A percentile compares a stretch with the other conserved stretches of the same genome.
Evolutionary conservation across 345 rosid genomes (phyloP).

Genomic region (Cardamine occulta): DNA sequence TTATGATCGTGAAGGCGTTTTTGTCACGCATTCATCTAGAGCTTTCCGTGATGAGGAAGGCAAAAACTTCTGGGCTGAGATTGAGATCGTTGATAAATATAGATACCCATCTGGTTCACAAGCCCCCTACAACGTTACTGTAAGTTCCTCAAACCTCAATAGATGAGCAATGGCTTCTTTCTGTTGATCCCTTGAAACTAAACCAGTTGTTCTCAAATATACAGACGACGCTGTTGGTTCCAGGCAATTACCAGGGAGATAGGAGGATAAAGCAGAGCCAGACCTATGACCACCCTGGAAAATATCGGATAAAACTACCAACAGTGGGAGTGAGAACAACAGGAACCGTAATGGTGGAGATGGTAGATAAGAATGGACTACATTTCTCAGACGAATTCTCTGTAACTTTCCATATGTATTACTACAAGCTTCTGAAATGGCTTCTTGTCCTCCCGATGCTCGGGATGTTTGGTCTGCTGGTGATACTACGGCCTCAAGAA

Average conservation of each 20-base stretch:
- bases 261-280: conserved; percentile 73
- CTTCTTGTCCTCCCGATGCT: conserved; percentile 96
- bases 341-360: conserved; percentile 92
- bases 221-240: conserved; percentile 91
- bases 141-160: conserved; percentile 48
- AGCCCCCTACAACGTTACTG: conserved; percentile 94
- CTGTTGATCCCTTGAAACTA: conserved; percentile 25
- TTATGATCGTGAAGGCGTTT: conserved; percentile 78
- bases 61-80: conserved; percentile 93
- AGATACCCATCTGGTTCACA: conserved; percentile 91
- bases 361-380: conserved; percentile 91
- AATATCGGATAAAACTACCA: conserved; percentile 77
- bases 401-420: conserved; percentile 95
- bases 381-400: conserved; percentile 97
- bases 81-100: conserved; percentile 86
- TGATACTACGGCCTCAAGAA: conserved; percentile 90
- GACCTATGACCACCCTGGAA: conserved; percentile 71
- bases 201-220: conserved; percentile 18
- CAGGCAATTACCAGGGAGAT: conserved; percentile 95
- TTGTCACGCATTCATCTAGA: conserved; percentile 84
- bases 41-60: conserved; percentile 99
- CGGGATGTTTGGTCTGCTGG: conserved; percentile 88
- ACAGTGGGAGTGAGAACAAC: conserved; percentile 92
- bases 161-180: conserved; percentile 9
- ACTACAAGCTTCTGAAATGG: conserved; percentile 96